Evolutionary conservation across 140 eudicot species (phyloP), one percentile per base, ranked within the genome.

Genomic region (Artemisia princeps): DNA sequence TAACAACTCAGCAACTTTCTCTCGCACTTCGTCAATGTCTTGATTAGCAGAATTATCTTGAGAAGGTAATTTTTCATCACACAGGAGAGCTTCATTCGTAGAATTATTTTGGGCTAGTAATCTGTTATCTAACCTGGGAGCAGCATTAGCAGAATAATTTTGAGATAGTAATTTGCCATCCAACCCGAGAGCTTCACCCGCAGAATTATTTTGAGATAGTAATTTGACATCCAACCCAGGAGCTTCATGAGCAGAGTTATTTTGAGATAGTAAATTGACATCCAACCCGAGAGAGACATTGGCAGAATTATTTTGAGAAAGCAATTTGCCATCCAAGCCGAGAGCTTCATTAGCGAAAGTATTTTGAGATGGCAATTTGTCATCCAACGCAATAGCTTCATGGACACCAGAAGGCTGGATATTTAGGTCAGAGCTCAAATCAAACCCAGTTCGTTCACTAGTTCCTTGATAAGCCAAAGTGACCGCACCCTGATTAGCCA

Each of bases 401-500:
- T 24, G 23, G 13, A 16, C 58, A 55, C 83, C 62, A 16, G 80
- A 26, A 1, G 87, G 80, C 37, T 79, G 95, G 54, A 76, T 76
- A 78, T 83, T 89, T 6, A 78, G 77, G 70, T 83, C 95, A 28
- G 91, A 81, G 57, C 83, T 82, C 80, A 80, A 70, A 74, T 85
- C 96, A 59, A 87, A 64, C 62, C 86, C 86, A 44, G 60, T 56
- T 64, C 77, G 87, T 60, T 80, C 97, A 17, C 53, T 73, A 26
- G 64, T 62, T 19, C 76, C 95, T 57, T 68, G 69, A 73, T 44
- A 74, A 62, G 94, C 89, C 72, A 37, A 37, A 37, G 44, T 6
- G 44, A 37, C 68, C 53, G 15, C 40, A 20, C 55, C 12, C 10
- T 53, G 72, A 7, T 74, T 59, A 54, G 58, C 44, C 44, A 37